A percentile compares a stretch with the other conserved stretches of the same genome.
Conservation (phyloP, 108 stramenopile genomes). For the Licmophora abbreviata region DNA sequence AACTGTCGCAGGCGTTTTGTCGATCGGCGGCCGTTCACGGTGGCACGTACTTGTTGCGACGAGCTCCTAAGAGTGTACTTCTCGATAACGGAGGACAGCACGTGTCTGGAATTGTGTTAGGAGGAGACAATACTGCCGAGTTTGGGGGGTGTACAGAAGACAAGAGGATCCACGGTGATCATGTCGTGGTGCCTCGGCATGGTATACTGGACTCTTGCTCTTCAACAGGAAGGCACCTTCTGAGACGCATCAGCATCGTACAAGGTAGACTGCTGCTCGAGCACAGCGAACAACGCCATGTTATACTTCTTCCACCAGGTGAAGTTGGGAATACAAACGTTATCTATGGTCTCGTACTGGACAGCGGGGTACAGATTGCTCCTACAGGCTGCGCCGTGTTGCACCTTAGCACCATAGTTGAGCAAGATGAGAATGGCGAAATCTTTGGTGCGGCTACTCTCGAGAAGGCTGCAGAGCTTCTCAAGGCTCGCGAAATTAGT, state of each 20-base stretch:
- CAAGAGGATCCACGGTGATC: constrained; percentile 33
- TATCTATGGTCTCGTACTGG: constrained; percentile 56
- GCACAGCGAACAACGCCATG: constrained; percentile 43
- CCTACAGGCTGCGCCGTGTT: constrained; percentile 47
- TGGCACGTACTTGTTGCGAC: constrained; percentile 69
- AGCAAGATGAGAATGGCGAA: constrained; percentile 18
- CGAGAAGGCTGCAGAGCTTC: neutral
- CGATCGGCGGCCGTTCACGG: constrained; percentile 80
- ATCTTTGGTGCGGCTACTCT: constrained; percentile 20
- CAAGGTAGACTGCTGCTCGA: constrained; percentile 32
- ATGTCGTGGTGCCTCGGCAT: constrained; percentile 52
- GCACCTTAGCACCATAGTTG: constrained; percentile 55
- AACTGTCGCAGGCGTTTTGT: constrained; percentile 78
- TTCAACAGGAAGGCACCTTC: constrained; percentile 14
- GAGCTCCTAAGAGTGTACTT: constrained; percentile 19
- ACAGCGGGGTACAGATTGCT: constrained; percentile 52
- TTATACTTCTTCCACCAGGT: constrained; percentile 56
- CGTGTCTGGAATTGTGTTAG: constrained; percentile 14
- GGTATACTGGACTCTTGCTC: constrained; percentile 5
- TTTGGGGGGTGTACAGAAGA: constrained; percentile 20
- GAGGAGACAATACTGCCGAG: constrained; percentile 20
- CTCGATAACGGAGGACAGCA: constrained; percentile 11
- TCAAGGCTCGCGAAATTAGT: constrained; percentile 12
- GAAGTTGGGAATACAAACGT: constrained; percentile 41
- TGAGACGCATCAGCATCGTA: constrained; percentile 46